phyloP scores from a whole-genome alignment of 331 rosid species.

The Dryas integrifolia region DNA sequence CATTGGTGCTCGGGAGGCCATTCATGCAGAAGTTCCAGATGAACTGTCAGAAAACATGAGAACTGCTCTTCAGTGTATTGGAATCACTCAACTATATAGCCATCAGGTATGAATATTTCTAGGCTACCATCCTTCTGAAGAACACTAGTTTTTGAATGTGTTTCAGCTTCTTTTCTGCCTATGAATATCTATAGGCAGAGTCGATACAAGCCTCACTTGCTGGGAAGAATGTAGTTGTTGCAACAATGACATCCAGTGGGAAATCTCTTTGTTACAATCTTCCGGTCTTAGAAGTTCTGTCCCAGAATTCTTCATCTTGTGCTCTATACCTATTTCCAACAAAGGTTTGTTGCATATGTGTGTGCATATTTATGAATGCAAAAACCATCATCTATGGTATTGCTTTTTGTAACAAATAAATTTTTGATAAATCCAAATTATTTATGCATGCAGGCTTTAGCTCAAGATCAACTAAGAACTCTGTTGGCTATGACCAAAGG shows the following conservation, averaged over 20 bases:
- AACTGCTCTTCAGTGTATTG: slow-evolving; percentile 55
- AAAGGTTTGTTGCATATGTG: slow-evolving; percentile 56
- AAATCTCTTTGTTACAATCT: slow-evolving; percentile 94
- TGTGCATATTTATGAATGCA: slow-evolving; percentile 5
- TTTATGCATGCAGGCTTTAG: slow-evolving; percentile 68
- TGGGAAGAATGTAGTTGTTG: slow-evolving; percentile 74
- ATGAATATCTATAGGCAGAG: slow-evolving; percentile 49
- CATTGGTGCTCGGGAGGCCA: slow-evolving; percentile 59
- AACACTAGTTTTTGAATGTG: slow-evolving; percentile 16
- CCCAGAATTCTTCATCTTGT: slow-evolving; percentile 52
- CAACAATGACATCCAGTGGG: slow-evolving; percentile 96
- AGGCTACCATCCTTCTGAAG: slow-evolving; percentile 20
- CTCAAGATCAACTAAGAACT: slow-evolving; percentile 94
- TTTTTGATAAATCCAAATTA: slow-evolving; percentile 13
- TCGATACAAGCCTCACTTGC: slow-evolving; percentile 72
- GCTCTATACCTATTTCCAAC: slow-evolving; percentile 91
- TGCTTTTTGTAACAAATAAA: not conserved
- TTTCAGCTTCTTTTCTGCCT: not conserved
- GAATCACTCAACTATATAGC: slow-evolving; percentile 70
- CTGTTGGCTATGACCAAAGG: slow-evolving; percentile 60
- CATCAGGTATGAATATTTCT: slow-evolving; percentile 69
- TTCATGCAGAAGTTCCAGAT: slow-evolving; percentile 49
- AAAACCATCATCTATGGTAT: slow-evolving; percentile 10
- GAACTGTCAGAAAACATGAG: slow-evolving; percentile 58
- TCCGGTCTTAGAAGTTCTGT: slow-evolving; percentile 70